Evolutionary conservation across 2,329 filamentous ascomycete species (phyloP).

Genomic region (Ceratocystis huliohia): DNA sequence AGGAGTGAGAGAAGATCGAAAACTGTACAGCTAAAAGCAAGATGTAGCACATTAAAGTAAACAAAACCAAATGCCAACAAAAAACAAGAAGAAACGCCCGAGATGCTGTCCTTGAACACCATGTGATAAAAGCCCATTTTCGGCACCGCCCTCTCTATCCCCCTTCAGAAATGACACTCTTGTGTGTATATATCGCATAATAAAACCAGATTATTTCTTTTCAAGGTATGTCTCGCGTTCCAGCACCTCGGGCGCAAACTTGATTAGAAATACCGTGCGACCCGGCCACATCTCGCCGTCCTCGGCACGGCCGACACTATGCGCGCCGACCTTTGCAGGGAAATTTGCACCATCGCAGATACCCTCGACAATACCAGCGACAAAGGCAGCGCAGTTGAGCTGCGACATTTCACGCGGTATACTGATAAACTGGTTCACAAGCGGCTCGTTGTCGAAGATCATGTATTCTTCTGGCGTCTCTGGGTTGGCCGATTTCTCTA

Average conservation of each 20-base stretch:
- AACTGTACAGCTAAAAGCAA: not conserved
- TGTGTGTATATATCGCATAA: not conserved
- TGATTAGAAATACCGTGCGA: conserved; percentile 89
- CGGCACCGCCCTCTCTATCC: not conserved
- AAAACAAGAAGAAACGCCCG: conserved; percentile 11
- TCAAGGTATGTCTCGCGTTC: conserved; percentile 78
- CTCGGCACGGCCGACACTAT: conserved; percentile 49
- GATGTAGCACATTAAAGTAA: conserved; percentile 5
- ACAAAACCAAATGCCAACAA: conserved; percentile 1
- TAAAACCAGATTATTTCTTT: conserved; percentile 33
- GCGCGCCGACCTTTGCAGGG: conserved; percentile 76
- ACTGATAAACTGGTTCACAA: conserved; percentile 88
- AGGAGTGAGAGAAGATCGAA: not conserved
- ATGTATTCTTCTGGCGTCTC: conserved; percentile 91
- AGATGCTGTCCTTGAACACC: conserved; percentile 8
- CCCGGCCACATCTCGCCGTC: conserved; percentile 84
- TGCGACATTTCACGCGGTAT: conserved; percentile 92
- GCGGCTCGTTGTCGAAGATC: conserved; percentile 95
- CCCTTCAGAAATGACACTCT: not conserved
- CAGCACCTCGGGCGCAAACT: conserved; percentile 81
- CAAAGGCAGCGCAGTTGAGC: conserved; percentile 91
- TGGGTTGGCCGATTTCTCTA: conserved; percentile 75
- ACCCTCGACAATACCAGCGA: conserved; percentile 89
- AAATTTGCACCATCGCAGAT: conserved; percentile 90
- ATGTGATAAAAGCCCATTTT: conserved; percentile 6